Evolutionary conservation across 768 basidiomycete genomes (phyloP), one percentile per base, ranked within the genome.

Genomic region (Lentinula sp.): DNA sequence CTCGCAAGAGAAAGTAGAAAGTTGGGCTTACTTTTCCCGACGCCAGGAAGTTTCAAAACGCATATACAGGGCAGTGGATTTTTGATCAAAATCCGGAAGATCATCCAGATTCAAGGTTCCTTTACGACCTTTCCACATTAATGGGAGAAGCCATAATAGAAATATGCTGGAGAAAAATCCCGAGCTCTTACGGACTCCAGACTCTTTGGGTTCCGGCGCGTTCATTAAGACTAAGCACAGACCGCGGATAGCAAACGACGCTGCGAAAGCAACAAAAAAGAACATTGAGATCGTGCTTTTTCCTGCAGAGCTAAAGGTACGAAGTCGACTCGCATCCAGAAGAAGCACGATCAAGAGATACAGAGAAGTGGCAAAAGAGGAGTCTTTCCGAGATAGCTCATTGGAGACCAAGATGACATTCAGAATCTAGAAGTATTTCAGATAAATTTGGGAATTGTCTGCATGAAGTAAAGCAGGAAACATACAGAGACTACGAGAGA

Each of bases 101-200:
- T 64, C 60, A 23, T 64, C 45, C 5, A 61, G 4, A 7, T 10
- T 20, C 2, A 33, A 41, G 1, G 61, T 48, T 16, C 18, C 18
- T 45, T 53, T 57, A 6, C 60, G 60, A 28, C 63, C 63, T 41
- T 61, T 57, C 57, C 63, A 59, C 57, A 64, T 61, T 39, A 64
- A 36, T 20, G 63, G 63, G 15, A 61, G 36, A n/a, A 61, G 60
- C 63, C 63, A 64, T 10, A 64, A 33, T 7, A 64, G 42, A 28
- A 64, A 64, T 12, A 64, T n/a, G n/a, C 54, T 57, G 33, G 59
- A 45, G 42, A 64, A 64, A 33, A 64, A 55, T 12, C 63, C 63
- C 6, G 60, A 60, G 23, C 50, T 48, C 16, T 58, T 48, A 42
- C 48, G 36, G 20, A 43, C 49, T 3, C 0, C 39, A 46, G 37